Evolutionary conservation across 116 monocot genomes (phyloP).

Genomic region (Dioscorea cayenensis): DNA sequence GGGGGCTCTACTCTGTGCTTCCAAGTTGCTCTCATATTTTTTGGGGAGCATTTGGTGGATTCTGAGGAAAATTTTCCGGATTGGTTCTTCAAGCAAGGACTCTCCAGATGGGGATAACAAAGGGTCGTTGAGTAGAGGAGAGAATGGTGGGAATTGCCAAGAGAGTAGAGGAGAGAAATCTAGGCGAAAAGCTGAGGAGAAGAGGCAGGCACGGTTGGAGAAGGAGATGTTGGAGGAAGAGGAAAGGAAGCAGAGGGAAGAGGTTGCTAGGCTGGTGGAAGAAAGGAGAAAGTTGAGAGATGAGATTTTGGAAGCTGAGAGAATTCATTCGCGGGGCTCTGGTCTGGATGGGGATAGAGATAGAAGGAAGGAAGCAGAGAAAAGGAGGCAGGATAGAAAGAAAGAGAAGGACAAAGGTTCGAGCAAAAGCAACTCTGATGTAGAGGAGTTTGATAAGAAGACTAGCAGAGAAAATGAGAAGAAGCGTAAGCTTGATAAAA

Average conservation of each 20-base stretch:
- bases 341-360: constrained; percentile 39
- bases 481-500: constrained; percentile 62
- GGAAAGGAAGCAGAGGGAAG: constrained; percentile 93
- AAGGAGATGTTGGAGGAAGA: constrained; percentile 91
- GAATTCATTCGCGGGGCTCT: constrained; percentile 19
- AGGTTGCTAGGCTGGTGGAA: constrained; percentile 82
- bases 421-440: constrained; percentile 85
- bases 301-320: constrained; percentile 68
- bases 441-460: constrained; percentile 62
- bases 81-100: constrained; percentile 26
- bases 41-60: constrained; percentile 37
- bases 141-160: constrained; percentile 35
- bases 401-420: constrained; percentile 72
- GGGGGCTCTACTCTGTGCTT: constrained; percentile 19
- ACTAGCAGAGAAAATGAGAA: constrained; percentile 50
- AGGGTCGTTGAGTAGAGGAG: constrained; percentile 39
- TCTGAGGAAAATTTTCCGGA: constrained; percentile 37
- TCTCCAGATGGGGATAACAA: constrained; percentile 30
- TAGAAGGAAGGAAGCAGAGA: constrained; percentile 47
- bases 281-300: constrained; percentile 78
- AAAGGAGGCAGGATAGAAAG: constrained; percentile 55
- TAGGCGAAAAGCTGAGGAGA: constrained; percentile 92
- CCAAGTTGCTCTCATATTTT: constrained; percentile 22
- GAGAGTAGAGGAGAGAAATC: constrained; percentile 77
- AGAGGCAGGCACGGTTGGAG: constrained; percentile 75